Conservation (phyloP, 202 grass and related monocot genomes). For the Elaeis oleifera region DNA sequence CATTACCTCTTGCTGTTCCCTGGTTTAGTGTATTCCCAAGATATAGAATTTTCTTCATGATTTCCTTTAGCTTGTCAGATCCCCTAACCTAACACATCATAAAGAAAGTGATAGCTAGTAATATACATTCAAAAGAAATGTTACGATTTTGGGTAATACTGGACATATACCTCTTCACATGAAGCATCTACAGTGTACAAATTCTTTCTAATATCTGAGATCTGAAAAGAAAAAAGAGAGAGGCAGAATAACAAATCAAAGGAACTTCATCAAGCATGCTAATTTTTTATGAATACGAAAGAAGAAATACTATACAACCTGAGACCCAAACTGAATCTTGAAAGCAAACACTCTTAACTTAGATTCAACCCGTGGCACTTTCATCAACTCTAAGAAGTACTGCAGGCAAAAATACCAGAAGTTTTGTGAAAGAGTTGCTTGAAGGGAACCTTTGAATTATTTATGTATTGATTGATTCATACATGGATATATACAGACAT, state of each 20-base stretch:
- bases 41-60: conserved; percentile 89
- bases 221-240: conserved; percentile 47
- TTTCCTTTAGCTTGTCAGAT: conserved; percentile 89
- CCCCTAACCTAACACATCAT: conserved; percentile 49
- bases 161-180: conserved; percentile 81
- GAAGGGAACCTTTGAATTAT: too few species aligned
- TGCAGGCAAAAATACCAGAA: conserved; percentile 30
- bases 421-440: background rate
- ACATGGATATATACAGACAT: too few species aligned
- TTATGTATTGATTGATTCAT: too few species aligned
- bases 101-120: conserved; percentile 23
- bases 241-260: conserved; percentile 28
- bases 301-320: conserved; percentile 32
- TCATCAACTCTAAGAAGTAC: conserved; percentile 97
- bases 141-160: conserved; percentile 7
- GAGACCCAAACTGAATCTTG: conserved; percentile 88
- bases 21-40: conserved; percentile 93
- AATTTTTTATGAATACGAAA: background rate
- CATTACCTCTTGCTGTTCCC: conserved; percentile 85
- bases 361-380: conserved; percentile 91
- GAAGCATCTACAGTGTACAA: conserved; percentile 57
- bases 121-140: conserved; percentile 18
- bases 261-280: background rate
- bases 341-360: conserved; percentile 83
- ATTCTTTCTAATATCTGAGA: conserved; percentile 75